Percentiles rank a stretch among this genome's conserved stretches.
Evolutionary conservation across 768 basidiomycete genomes (phyloP).

Genomic region (Mycena rebaudengoi): DNA sequence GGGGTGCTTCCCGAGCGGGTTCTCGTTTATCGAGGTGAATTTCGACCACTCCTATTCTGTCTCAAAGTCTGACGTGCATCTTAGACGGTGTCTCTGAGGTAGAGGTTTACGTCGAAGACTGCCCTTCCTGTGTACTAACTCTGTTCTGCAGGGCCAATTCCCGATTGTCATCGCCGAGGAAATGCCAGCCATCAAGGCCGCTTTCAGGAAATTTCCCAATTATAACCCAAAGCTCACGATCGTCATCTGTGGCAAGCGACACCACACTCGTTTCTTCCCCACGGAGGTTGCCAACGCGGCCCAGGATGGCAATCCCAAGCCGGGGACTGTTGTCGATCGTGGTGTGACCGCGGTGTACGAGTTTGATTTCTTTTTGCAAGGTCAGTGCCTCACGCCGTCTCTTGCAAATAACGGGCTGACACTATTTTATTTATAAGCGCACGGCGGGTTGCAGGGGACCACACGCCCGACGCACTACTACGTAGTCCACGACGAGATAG

Average conservation of each 20-base stretch:
- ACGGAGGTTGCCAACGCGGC: conserved; percentile 60
- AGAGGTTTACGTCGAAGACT: neutral
- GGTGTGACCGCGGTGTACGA: conserved; percentile 75
- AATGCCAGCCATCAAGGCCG: conserved; percentile 66
- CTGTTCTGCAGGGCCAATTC: conserved; percentile 74
- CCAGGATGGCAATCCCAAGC: conserved; percentile 73
- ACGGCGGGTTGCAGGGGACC: conserved; percentile 78
- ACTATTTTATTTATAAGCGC: conserved; percentile 50
- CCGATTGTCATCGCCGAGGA: conserved; percentile 68
- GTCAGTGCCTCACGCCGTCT: conserved; percentile 28
- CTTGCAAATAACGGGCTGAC: neutral
- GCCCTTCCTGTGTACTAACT: conserved; percentile 17
- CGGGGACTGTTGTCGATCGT: conserved; percentile 85
- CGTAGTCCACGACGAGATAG: conserved; percentile 83
- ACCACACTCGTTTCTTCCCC: conserved; percentile 73
- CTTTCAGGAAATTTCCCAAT: conserved; percentile 57
- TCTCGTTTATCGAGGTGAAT: conserved; percentile 65
- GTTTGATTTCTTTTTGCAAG: conserved; percentile 77
- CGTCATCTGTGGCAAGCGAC: conserved; percentile 73
- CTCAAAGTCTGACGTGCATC: neutral
- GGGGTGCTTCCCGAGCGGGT: conserved; percentile 70
- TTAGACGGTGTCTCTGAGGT: conserved; percentile 84
- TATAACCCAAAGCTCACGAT: conserved; percentile 72
- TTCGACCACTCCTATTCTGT: neutral
- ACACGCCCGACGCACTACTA: conserved; percentile 83